These are phyloP conservation scores for Citrus trifoliata DNA, from an alignment of 345 rosid species.

Conservation along the genomic window DNA sequence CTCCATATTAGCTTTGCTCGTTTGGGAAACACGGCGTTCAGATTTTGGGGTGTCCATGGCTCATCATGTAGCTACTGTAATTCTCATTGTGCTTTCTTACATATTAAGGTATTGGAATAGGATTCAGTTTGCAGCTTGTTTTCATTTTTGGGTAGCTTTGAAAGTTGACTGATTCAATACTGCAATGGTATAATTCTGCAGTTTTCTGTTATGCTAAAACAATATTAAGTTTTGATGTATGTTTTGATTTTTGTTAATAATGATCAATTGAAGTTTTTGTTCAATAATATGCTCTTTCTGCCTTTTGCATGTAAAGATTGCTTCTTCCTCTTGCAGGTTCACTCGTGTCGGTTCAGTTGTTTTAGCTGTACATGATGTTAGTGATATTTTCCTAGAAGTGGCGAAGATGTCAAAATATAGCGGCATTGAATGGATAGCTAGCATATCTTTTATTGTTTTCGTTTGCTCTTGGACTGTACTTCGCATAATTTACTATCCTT, in stretches of 20 bases:
- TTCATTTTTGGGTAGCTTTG: not conserved
- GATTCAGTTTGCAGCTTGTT: not conserved
- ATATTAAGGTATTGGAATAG: constrained; percentile 46
- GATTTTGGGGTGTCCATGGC: constrained; percentile 72
- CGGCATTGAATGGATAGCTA: constrained; percentile 56
- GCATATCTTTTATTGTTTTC: constrained; percentile 46
- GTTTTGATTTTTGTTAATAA: not conserved
- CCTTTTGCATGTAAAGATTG: constrained; percentile 1
- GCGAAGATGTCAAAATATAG: constrained; percentile 88
- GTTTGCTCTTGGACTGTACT: constrained; percentile 54
- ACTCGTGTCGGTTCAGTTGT: constrained; percentile 68
- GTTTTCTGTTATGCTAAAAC: not conserved
- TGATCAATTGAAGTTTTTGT: not conserved
- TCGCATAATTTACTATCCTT: constrained; percentile 60
- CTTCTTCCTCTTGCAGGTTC: constrained; percentile 42
- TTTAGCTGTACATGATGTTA: constrained; percentile 72
- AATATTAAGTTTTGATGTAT: too few species aligned
- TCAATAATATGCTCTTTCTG: constrained; percentile 1
- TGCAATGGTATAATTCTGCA: not conserved
- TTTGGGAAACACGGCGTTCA: constrained; percentile 85
- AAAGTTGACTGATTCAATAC: not conserved
- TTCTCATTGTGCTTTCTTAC: constrained; percentile 63
- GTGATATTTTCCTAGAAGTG: constrained; percentile 68
- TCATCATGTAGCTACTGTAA: constrained; percentile 59
- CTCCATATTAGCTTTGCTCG: constrained; percentile 68